A percentile compares a stretch with the other conserved stretches of the same genome.
These are phyloP conservation scores for Aspergillus bombycis DNA, from an alignment of 2,329 filamentous ascomycete species.

Conservation along the genomic window DNA sequence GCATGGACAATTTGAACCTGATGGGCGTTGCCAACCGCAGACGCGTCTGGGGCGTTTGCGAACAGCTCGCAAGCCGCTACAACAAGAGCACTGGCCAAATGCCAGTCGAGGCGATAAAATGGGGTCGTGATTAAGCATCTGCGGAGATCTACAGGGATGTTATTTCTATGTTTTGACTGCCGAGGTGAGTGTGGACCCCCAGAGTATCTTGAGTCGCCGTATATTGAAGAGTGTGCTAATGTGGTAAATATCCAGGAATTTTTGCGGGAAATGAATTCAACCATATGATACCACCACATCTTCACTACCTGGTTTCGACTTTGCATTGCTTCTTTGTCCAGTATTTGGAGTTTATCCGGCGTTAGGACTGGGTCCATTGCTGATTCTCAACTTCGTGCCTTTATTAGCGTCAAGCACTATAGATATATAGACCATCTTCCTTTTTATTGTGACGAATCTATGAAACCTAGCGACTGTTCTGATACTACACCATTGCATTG, in stretches of 20 bases:
- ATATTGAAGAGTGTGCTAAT: neutral
- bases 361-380: neutral
- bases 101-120: neutral
- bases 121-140: neutral
- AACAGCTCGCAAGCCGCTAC: slow-evolving; percentile 20
- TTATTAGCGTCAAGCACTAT: neutral
- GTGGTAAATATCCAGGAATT: neutral
- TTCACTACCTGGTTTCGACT: neutral
- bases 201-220: neutral
- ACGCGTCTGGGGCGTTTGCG: slow-evolving; percentile 24
- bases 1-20: slow-evolving; percentile 20
- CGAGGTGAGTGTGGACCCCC: neutral
- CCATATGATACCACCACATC: neutral
- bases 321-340: neutral
- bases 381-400: neutral
- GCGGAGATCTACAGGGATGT: neutral
- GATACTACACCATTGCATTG: neutral
- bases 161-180: neutral
- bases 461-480: neutral
- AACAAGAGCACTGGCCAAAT: neutral
- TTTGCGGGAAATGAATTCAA: neutral
- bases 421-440: neutral
- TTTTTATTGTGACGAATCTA: neutral
- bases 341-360: neutral
- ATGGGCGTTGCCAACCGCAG: slow-evolving; percentile 25